phyloP scores from a whole-genome alignment of 331 rosid species.

The Dryas integrifolia region DNA sequence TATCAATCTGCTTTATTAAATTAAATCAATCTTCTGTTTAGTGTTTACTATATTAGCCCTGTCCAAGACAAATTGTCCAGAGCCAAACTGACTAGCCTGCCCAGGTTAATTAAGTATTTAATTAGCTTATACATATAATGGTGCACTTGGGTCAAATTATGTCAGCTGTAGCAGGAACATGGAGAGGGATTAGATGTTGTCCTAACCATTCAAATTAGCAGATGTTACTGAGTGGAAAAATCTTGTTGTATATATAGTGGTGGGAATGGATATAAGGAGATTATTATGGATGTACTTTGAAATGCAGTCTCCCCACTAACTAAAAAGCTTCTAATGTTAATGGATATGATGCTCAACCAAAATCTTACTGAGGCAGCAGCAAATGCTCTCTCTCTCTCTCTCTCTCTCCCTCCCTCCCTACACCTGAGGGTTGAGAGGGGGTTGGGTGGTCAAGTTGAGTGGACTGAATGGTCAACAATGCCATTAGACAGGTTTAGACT shows the following conservation, averaged over 20 bases:
- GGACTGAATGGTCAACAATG: constrained; percentile 70
- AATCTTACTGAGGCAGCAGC: constrained; percentile 7
- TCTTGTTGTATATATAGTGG: constrained; percentile 35
- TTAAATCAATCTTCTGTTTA: background rate
- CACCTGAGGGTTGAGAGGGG: constrained; percentile 31
- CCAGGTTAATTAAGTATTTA: background rate
- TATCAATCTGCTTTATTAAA: constrained; percentile 7
- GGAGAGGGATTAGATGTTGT: constrained; percentile 36
- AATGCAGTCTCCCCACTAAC: constrained; percentile 61
- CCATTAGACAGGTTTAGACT: constrained; percentile 68
- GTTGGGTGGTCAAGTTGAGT: constrained; percentile 42
- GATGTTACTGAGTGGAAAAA: constrained; percentile 40
- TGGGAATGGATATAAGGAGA: constrained; percentile 35
- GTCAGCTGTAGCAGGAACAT: constrained; percentile 30
- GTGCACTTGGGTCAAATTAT: constrained; percentile 31
- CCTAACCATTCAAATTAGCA: constrained; percentile 40
- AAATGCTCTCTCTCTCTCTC: constrained; percentile 26
- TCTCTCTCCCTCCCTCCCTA: background rate
- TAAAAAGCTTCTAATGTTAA: constrained; percentile 31
- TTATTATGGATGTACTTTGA: constrained; percentile 47
- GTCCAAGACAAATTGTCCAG: background rate
- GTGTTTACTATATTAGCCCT: background rate
- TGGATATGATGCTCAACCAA: constrained; percentile 32
- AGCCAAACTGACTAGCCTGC: background rate
- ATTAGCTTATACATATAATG: constrained; percentile 9